These are phyloP conservation scores for Circinella umbellata DNA, from an alignment of 371 early-diverging fungal species.

Conservation along the genomic window DNA sequence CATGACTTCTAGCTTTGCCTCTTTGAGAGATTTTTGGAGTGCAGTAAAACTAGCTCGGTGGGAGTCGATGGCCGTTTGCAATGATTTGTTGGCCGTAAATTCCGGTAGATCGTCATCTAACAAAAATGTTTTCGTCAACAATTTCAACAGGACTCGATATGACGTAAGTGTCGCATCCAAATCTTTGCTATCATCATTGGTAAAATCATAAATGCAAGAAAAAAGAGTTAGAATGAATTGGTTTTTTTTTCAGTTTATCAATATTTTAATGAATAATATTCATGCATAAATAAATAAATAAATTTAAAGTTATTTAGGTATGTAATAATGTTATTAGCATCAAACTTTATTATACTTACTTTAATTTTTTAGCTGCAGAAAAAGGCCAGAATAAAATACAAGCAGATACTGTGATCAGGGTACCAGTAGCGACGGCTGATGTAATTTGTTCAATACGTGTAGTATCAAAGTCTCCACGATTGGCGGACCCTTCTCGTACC, in stretches of 20 bases:
- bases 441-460: conserved; percentile 62
- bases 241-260: too few species aligned
- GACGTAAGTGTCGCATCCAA: conserved; percentile 61
- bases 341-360: conserved; percentile 29
- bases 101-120: conserved; percentile 65
- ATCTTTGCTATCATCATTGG: conserved; percentile 45
- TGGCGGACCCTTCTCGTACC: conserved; percentile 56
- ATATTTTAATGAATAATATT: too few species aligned
- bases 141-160: conserved; percentile 56
- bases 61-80: conserved; percentile 60
- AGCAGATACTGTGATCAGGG: conserved; percentile 55
- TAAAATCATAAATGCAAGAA: too few species aligned
- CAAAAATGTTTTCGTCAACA: conserved; percentile 71
- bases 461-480: conserved; percentile 55
- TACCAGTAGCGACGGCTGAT: conserved; percentile 60
- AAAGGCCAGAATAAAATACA: conserved; percentile 68
- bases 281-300: background rate
- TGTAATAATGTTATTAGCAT: too few species aligned
- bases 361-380: conserved; percentile 62
- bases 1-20: conserved; percentile 66
- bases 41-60: conserved; percentile 71
- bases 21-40: conserved; percentile 63
- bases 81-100: conserved; percentile 50
- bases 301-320: background rate
- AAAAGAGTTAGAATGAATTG: too few species aligned